These are phyloP conservation scores for Sporopachydermia lactativora DNA, from an alignment of 805 yeast genomes.

Conservation along the genomic window DNA sequence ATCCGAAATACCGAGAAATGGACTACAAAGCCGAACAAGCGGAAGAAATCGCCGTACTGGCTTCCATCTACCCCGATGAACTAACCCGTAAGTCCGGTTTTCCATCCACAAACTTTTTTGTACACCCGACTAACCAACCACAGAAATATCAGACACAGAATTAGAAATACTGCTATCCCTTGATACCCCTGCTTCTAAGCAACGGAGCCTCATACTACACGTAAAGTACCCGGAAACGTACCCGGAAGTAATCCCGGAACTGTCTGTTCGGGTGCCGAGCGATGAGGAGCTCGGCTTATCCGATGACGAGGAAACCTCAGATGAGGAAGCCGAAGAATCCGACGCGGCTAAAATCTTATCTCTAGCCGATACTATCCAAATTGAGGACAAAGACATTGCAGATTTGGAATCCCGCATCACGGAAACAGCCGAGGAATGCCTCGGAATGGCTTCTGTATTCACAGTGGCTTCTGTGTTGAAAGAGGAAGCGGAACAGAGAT, in stretches of 20 bases:
- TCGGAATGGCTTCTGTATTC: conserved; percentile 90
- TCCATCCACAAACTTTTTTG: too few species aligned
- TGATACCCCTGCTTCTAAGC: conserved; percentile 52
- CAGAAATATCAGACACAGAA: conserved; percentile 28
- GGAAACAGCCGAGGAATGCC: conserved; percentile 45
- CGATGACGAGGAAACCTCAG: conserved; percentile 24
- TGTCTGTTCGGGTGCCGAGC: conserved; percentile 24
- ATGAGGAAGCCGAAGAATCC: conserved; percentile 34
- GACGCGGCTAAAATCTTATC: conserved; percentile 29
- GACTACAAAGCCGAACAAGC: conserved; percentile 70
- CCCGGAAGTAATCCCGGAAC: conserved; percentile 66
- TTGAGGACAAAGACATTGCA: conserved; percentile 34
- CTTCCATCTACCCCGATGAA: conserved; percentile 92
- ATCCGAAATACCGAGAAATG: too few species aligned
- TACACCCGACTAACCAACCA: too few species aligned
- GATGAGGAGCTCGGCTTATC: conserved; percentile 18
- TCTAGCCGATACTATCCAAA: conserved; percentile 42
- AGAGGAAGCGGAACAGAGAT: conserved; percentile 63
- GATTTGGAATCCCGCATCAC: conserved; percentile 25
- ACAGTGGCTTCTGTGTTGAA: conserved; percentile 64
- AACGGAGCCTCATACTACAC: conserved; percentile 40
- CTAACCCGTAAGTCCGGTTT: conserved; percentile 24
- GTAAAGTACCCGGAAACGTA: conserved; percentile 66
- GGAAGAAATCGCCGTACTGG: conserved; percentile 82
- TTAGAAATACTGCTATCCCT: conserved; percentile 46